Evolutionary conservation across 331 rosid species (phyloP).

Genomic region (Rosa hybrid): DNA sequence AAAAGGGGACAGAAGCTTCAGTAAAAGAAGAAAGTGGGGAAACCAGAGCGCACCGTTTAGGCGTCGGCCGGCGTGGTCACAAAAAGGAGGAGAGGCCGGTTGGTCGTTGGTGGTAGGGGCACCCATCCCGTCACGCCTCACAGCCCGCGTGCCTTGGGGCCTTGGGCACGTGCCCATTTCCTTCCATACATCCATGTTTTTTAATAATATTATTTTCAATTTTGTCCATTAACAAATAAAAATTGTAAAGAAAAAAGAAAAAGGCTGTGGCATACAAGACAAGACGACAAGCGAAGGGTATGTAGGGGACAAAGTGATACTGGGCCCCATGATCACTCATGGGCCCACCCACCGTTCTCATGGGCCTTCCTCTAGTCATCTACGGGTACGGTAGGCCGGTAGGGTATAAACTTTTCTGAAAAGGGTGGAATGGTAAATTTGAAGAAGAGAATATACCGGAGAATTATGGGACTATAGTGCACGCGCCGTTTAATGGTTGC

Average conservation of each 20-base stretch:
- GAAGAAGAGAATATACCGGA: background rate
- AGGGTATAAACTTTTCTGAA: background rate
- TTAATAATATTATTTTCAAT: background rate
- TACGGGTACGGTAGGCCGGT: background rate
- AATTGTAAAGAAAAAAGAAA: background rate
- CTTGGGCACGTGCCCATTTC: slow-evolving; percentile 26
- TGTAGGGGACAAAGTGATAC: slow-evolving; percentile 48
- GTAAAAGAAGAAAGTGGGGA: background rate
- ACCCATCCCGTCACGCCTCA: slow-evolving; percentile 20
- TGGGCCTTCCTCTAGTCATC: background rate
- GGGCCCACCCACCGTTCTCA: slow-evolving; percentile 20
- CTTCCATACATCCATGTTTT: background rate
- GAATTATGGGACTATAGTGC: background rate
- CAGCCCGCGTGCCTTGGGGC: slow-evolving; percentile 11
- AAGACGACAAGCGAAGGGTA: slow-evolving; percentile 47
- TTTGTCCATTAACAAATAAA: background rate
- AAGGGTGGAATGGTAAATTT: slow-evolving; percentile 13
- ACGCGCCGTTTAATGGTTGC: slow-evolving; percentile 1
- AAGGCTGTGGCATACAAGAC: slow-evolving; percentile 1
- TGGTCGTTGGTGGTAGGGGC: slow-evolving; percentile 31
- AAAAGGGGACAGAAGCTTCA: too few species aligned
- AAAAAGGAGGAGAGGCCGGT: slow-evolving; percentile 7
- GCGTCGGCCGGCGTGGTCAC: slow-evolving; percentile 32
- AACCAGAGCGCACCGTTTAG: slow-evolving; percentile 13
- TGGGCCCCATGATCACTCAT: slow-evolving; percentile 21